Percentiles rank a stretch among this genome's conserved stretches.
phyloP scores from a whole-genome alignment of 805 yeast species.

The Candida suzukii region DNA sequence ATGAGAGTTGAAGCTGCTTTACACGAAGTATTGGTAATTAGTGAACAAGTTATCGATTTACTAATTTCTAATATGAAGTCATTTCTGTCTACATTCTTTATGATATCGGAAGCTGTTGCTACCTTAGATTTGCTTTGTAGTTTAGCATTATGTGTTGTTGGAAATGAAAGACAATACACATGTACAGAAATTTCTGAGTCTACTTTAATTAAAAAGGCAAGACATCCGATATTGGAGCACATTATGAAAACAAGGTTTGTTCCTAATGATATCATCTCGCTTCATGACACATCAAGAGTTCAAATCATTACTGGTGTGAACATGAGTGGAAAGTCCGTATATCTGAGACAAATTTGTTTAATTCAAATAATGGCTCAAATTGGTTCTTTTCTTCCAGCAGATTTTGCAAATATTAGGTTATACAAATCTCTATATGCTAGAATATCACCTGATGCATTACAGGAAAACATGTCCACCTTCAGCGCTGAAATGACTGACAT shows the following conservation, averaged over 20 bases:
- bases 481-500: constrained; percentile 42
- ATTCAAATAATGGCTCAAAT: constrained; percentile 48
- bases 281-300: constrained; percentile 29
- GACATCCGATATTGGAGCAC: constrained; percentile 37
- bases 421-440: constrained; percentile 31
- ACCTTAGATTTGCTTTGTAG: constrained; percentile 30
- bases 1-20: constrained; percentile 31
- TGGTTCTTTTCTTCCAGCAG: constrained; percentile 45
- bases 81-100: constrained; percentile 29
- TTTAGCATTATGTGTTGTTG: constrained; percentile 20
- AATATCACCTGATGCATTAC: constrained; percentile 28
- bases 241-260: constrained; percentile 14
- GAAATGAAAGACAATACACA: constrained; percentile 14
- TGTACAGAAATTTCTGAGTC: constrained; percentile 32
- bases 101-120: constrained; percentile 37
- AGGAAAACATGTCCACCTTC: constrained; percentile 33
- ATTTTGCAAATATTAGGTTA: constrained; percentile 33
- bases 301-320: constrained; percentile 54
- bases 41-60: constrained; percentile 31
- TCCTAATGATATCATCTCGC: constrained; percentile 32
- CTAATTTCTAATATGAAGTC: constrained; percentile 19
- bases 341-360: constrained; percentile 44
- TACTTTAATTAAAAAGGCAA: constrained; percentile 22
- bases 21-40: constrained; percentile 33
- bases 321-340: constrained; percentile 59